Percentiles rank a stretch among this genome's conserved stretches.
Conservation (phyloP, 2,329 filamentous ascomycete genomes). For the Macrophomina phaseolina region DNA sequence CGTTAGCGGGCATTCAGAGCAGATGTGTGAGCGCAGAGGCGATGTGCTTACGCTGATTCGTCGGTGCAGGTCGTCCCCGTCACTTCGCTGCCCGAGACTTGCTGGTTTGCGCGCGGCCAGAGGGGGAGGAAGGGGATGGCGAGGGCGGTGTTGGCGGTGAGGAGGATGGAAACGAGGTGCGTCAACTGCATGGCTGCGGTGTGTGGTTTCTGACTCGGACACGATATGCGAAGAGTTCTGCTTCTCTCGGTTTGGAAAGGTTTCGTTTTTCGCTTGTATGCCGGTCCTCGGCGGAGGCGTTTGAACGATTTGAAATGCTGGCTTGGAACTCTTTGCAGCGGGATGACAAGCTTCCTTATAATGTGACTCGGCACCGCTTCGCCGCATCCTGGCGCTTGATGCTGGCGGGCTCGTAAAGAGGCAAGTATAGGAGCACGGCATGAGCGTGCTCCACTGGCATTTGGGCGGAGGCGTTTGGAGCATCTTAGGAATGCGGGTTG, state of each 20-base stretch:
- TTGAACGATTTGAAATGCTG: not conserved
- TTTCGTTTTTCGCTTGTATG: not conserved
- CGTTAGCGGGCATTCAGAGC: not conserved
- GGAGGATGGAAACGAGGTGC: not conserved
- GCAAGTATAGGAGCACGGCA: not conserved
- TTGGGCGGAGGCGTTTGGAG: not conserved
- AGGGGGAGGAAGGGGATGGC: constrained; percentile 15
- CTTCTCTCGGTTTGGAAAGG: not conserved
- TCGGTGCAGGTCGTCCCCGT: constrained; percentile 43
- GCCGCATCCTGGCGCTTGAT: not conserved
- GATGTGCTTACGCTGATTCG: constrained; percentile 33
- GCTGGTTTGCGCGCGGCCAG: constrained; percentile 29
- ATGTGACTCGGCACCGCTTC: not conserved
- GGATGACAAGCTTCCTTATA: constrained; percentile 8
- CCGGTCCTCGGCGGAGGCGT: not conserved
- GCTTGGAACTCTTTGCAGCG: not conserved
- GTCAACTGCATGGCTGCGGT: constrained; percentile 13
- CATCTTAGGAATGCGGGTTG: not conserved
- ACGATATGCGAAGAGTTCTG: not conserved
- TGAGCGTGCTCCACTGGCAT: constrained; percentile 5
- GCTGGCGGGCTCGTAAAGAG: not conserved
- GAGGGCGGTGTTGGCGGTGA: constrained; percentile 1
- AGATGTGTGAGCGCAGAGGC: not conserved
- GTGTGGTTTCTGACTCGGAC: not conserved
- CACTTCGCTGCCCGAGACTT: constrained; percentile 37